Conservation (phyloP, 23 red algal species). For the Chondrus crispus region DNA sequence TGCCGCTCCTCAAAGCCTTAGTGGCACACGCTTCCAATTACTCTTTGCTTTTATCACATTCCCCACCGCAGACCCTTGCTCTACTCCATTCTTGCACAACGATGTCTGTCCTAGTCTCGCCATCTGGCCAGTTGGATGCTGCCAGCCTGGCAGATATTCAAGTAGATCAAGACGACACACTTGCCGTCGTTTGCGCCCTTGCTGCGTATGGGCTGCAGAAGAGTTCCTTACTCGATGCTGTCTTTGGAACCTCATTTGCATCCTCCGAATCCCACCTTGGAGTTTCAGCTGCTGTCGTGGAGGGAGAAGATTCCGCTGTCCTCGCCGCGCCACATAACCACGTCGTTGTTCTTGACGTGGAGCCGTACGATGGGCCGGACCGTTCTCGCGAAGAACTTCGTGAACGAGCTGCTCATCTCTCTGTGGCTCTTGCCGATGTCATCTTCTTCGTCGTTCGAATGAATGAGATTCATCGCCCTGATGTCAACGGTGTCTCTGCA, state of each 20-base stretch:
- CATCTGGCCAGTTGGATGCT: not conserved
- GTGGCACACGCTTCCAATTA: too few relatives aligned
- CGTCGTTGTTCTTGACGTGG: slow-evolving; percentile 37
- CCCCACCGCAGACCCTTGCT: too few relatives aligned
- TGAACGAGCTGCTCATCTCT: slow-evolving; percentile 33
- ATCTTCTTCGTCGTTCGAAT: slow-evolving; percentile 50
- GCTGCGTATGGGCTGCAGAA: slow-evolving; percentile 26
- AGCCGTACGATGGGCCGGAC: slow-evolving; percentile 41
- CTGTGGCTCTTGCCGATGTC: slow-evolving; percentile 36
- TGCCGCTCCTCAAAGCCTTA: too few relatives aligned
- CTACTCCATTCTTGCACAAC: too few relatives aligned
- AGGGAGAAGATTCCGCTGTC: slow-evolving; percentile 49
- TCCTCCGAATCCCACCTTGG: not conserved
- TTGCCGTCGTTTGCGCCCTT: not conserved
- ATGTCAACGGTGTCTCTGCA: slow-evolving; percentile 31
- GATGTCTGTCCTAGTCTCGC: slow-evolving; percentile 10
- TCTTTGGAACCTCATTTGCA: slow-evolving; percentile 32
- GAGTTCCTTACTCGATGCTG: slow-evolving; percentile 12
- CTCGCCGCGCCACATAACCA: slow-evolving; percentile 27
- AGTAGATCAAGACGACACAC: not conserved
- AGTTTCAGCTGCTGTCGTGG: not conserved
- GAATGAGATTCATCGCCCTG: slow-evolving; percentile 34
- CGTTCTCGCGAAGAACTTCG: slow-evolving; percentile 37
- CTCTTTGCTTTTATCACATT: too few relatives aligned
- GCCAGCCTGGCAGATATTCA: not conserved